Evolutionary conservation across 177 flowering plant genomes (phyloP), one percentile per base, ranked within the genome.

Genomic region (Vitis hybrid): DNA sequence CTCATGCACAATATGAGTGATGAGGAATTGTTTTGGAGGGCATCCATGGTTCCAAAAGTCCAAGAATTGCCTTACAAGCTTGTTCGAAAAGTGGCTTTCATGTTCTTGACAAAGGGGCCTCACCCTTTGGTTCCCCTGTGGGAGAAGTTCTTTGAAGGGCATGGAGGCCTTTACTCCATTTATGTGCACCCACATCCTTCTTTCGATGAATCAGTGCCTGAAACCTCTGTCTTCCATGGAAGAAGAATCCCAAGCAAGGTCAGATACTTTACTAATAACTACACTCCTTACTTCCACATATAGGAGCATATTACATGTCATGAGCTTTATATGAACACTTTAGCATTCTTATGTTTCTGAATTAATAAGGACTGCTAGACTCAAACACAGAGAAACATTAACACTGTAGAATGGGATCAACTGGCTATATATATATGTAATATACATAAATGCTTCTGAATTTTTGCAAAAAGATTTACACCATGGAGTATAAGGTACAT

Each of bases 181-280:
- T 85, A 83, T 26, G 76, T 83, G 9, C 89, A 85, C 64, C 0
- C 84, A 51, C 74, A 74, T 64, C 87, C 87, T 57, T 75, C 72
- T 19, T 83, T 51, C 60, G 56, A 73, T 18, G 80, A 74, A 0
- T 12, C 75, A 13, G 4, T 59, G 57, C 84, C 89, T 22, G 29
- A 70, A 60, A 49, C n/a, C 61, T 82, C 89, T 18, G 83, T 79
- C 52, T 86, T 86, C 72, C 69, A 75, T 60, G 77, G 74, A 2
- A 69, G 81, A 75, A 66, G 76, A 66, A 80, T 82, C 45, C 87
- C 85, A 7, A 81, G 85, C 73, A 70, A 85, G 88, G 88, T 85
- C 2, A 64, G 69, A 39, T 39, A 39, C 45, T 39, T 39, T 39
- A 7, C 45, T 39, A 39, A 39, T 4, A 7, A 39, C 45, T 39